These are phyloP conservation scores for Arthrobotrys entomopaga DNA, from an alignment of 2,329 filamentous ascomycete species.

Conservation along the genomic window DNA sequence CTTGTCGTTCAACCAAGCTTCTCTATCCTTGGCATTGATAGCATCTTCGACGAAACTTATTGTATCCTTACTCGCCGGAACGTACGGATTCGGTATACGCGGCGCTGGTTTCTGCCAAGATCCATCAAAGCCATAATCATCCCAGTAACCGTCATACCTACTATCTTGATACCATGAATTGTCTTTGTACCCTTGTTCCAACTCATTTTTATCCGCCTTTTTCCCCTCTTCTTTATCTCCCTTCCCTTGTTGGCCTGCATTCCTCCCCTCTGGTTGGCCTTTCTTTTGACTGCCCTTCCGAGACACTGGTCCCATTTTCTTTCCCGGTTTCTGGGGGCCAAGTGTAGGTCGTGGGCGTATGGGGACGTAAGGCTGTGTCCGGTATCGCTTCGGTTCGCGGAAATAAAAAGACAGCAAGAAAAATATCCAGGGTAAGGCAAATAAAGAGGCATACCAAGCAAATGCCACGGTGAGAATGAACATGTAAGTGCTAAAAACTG, in stretches of 20 bases:
- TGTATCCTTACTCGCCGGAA: not conserved
- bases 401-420: conserved; percentile 29
- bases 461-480: conserved; percentile 42
- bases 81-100: not conserved
- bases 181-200: too few species aligned
- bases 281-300: too few species aligned
- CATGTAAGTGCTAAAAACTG: conserved; percentile 26
- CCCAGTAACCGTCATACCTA: too few species aligned
- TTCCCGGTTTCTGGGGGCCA: too few species aligned
- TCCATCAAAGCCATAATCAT: too few species aligned
- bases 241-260: too few species aligned
- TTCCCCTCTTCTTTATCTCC: too few species aligned
- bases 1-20: conserved; percentile 15
- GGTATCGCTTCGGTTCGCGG: conserved; percentile 21
- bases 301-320: too few species aligned
- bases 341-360: not conserved
- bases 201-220: too few species aligned
- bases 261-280: too few species aligned
- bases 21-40: conserved; percentile 10
- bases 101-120: not conserved
- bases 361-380: conserved; percentile 6
- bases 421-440: conserved; percentile 40
- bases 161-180: too few species aligned
- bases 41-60: conserved; percentile 16
- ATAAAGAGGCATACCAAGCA: conserved; percentile 41